These are phyloP conservation scores for Abortiporus biennis DNA, from an alignment of 1,284 basidiomycete genomes.

Conservation along the genomic window DNA sequence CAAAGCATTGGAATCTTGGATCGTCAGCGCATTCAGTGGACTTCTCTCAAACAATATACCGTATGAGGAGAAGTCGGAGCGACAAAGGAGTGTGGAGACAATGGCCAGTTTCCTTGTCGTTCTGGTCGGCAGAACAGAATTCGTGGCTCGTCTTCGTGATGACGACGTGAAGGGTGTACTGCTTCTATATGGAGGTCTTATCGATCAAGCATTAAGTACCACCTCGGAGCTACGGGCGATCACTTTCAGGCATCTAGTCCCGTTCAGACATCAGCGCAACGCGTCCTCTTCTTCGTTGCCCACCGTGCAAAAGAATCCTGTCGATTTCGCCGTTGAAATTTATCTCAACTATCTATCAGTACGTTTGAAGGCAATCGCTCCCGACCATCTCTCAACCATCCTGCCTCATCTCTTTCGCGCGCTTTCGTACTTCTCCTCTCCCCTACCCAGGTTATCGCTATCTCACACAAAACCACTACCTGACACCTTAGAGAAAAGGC, in stretches of 20 bases:
- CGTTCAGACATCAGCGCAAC: constrained; percentile 45
- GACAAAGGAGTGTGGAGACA: constrained; percentile 54
- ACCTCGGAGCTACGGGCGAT: constrained; percentile 24
- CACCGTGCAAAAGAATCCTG: constrained; percentile 29
- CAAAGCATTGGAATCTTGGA: constrained; percentile 54
- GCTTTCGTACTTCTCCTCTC: constrained; percentile 54
- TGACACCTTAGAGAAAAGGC: constrained; percentile 41
- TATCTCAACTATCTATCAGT: constrained; percentile 59
- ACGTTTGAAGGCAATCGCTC: constrained; percentile 52
- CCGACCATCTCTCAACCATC: constrained; percentile 44
- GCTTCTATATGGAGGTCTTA: constrained; percentile 49
- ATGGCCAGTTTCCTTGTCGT: constrained; percentile 50
- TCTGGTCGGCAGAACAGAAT: constrained; percentile 43
- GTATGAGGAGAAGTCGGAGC: constrained; percentile 42
- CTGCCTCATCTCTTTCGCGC: constrained; percentile 68
- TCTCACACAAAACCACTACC: constrained; percentile 25
- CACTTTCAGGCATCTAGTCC: too few relatives aligned
- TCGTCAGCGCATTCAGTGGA: constrained; percentile 53
- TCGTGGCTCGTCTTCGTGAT: constrained; percentile 52
- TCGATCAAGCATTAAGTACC: constrained; percentile 46
- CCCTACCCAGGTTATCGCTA: constrained; percentile 60
- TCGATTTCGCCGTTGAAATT: constrained; percentile 53
- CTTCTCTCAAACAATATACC: constrained; percentile 31
- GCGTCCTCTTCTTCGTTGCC: constrained; percentile 42
- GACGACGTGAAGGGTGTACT: constrained; percentile 46